Evolutionary conservation across 2,329 filamentous ascomycete genomes (phyloP).

Genomic region (Sclerotiophoma versabilis): DNA sequence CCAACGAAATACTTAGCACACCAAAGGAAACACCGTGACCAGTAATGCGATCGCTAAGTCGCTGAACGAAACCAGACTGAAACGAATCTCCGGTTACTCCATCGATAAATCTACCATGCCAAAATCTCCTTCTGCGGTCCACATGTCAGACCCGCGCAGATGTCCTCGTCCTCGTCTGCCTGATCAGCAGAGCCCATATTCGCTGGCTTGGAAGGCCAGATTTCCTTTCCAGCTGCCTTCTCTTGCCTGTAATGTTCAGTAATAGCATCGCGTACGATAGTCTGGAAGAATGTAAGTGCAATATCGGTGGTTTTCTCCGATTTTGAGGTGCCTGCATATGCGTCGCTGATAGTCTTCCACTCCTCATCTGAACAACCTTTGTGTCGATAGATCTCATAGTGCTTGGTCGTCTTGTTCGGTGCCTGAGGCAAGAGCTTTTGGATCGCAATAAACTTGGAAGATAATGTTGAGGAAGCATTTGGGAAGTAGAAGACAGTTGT

Average conservation of each 20-base stretch:
- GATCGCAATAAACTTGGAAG: background rate
- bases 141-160: constrained; percentile 2
- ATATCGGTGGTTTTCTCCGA: background rate
- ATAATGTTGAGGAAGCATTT: background rate
- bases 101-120: background rate
- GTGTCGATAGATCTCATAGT: constrained; percentile 65
- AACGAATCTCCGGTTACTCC: too few species aligned
- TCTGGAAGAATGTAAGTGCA: background rate
- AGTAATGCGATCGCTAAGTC: too few species aligned
- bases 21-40: too few species aligned
- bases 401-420: background rate
- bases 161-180: constrained; percentile 2
- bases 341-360: constrained; percentile 61
- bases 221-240: background rate
- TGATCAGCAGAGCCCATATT: background rate
- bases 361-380: constrained; percentile 63
- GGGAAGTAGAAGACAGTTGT: background rate
- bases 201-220: constrained; percentile 1
- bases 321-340: constrained; percentile 66
- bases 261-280: background rate
- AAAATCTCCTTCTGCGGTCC: constrained; percentile 1
- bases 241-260: constrained; percentile 7
- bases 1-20: too few species aligned
- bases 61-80: too few species aligned
- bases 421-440: background rate